Evolutionary conservation across 1,139 yeast species (phyloP).

Genomic region (Tardiomyces digboiensis): DNA sequence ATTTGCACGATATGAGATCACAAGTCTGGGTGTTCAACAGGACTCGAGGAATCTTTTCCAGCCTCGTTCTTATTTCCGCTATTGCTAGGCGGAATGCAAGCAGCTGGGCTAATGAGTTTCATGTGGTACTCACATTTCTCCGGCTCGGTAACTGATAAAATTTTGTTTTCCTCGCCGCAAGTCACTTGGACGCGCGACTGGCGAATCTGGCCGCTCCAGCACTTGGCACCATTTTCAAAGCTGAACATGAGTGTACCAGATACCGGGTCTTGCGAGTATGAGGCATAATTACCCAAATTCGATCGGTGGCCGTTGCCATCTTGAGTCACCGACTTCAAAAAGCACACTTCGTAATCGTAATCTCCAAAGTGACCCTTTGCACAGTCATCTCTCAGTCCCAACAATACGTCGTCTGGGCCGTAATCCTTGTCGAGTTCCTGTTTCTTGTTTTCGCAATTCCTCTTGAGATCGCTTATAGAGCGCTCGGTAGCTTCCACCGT

Average conservation of each 20-base stretch:
- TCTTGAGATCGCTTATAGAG: constrained; percentile 14
- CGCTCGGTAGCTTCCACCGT: constrained; percentile 19
- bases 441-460: constrained; percentile 9
- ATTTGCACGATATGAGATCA: no score
- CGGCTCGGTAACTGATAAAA: constrained; percentile 70
- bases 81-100: constrained; percentile 6
- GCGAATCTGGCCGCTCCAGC: constrained; percentile 95
- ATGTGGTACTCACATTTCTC: constrained; percentile 77
- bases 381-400: constrained; percentile 47
- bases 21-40: no score
- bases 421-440: constrained; percentile 19
- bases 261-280: constrained; percentile 13
- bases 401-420: constrained; percentile 57
- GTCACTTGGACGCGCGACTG: constrained; percentile 52
- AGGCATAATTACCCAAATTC: constrained; percentile 44
- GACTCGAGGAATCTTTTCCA: no score
- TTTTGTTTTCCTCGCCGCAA: constrained; percentile 54
- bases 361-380: constrained; percentile 49
- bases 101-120: constrained; percentile 22
- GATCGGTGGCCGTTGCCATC: constrained; percentile 36
- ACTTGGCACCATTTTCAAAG: constrained; percentile 62
- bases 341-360: constrained; percentile 57
- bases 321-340: constrained; percentile 50
- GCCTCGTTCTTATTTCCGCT: no score
- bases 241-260: constrained; percentile 29